phyloP scores from a whole-genome alignment of 192 early-diverging fungal genomes.

The Diversispora eburnea region DNA sequence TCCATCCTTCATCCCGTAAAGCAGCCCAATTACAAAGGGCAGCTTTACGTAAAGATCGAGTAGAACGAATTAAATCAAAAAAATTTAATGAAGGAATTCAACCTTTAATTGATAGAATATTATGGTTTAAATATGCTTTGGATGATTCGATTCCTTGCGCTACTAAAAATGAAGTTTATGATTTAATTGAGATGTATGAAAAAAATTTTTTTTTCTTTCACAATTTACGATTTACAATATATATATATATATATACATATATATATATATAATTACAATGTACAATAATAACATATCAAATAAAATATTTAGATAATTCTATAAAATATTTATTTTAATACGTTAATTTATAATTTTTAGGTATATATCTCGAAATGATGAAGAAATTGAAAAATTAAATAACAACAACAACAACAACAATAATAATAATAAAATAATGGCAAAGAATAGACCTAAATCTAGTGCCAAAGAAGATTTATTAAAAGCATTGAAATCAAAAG shows the following conservation, averaged over 20 bases:
- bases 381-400: constrained; percentile 43
- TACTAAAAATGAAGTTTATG: constrained; percentile 37
- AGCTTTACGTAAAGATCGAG: constrained; percentile 47
- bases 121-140: constrained; percentile 55
- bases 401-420: no score
- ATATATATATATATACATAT: no score
- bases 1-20: constrained; percentile 56
- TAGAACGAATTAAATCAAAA: constrained; percentile 38
- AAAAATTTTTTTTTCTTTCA: not conserved
- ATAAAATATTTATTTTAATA: not conserved
- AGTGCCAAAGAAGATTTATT: constrained; percentile 39
- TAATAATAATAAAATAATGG: constrained; percentile 32
- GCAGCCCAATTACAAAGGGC: constrained; percentile 50
- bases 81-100: constrained; percentile 8
- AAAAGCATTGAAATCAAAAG: constrained; percentile 41
- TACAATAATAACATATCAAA: no score
- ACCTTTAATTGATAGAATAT: constrained; percentile 43
- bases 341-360: constrained; percentile 29
- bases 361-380: constrained; percentile 47
- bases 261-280: no score
- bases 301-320: no score
- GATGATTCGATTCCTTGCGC: constrained; percentile 39
- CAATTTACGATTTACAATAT: not conserved
- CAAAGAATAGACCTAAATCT: constrained; percentile 36
- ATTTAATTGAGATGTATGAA: constrained; percentile 36